Evolutionary conservation across 768 basidiomycete genomes (phyloP), one percentile per base, ranked within the genome.

Genomic region (Aureoboletus auriporus): DNA sequence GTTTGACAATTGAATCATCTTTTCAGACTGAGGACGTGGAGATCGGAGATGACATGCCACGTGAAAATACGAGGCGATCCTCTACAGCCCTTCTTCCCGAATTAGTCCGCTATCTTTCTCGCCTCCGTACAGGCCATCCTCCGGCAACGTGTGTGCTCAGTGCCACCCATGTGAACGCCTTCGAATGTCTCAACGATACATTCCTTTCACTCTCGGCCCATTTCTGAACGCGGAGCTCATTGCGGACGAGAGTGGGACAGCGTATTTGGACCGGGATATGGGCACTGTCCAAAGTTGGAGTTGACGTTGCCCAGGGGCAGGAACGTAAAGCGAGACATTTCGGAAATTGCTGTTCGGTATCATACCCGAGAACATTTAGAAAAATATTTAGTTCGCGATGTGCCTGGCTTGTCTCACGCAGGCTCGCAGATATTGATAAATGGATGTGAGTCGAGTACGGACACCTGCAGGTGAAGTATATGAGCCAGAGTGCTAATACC

Each of bases 141-240:
- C 93, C 93, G 2, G 93, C 86, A 11, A 95, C 93, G 0, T 89
- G 91, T 23, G 86, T 75, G 9, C 78, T 97, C 39, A 79, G 87
- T 53, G 81, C 86, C 7, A 82, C 95, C 43, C 93, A 96, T 61
- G 74, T 91, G 48, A 77, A 84, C 54, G 89, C 93, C 8, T 74
- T 94, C 26, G 92, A 95, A 63, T 93, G 93, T 60, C 74, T 97
- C 40, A 93, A 89, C 60, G 95, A 97, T 61, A 74, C 93, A 35
- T 86, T 95, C 59, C 73, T 94, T 31, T 84, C 91, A 3, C 73
- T 88, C 11, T 76, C 83, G 4, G 71, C n/a, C n/a, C 77, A 0
- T 66, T 73, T 5, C 69, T 75, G 2, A 75, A 72, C 44, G 55
- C 71, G 26, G 66, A 57, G 5, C 62, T 76, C 10, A 55, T 72